Evolutionary conservation across 192 early-diverging fungal species (phyloP).

Genomic region (Backusella parvicylindrica): DNA sequence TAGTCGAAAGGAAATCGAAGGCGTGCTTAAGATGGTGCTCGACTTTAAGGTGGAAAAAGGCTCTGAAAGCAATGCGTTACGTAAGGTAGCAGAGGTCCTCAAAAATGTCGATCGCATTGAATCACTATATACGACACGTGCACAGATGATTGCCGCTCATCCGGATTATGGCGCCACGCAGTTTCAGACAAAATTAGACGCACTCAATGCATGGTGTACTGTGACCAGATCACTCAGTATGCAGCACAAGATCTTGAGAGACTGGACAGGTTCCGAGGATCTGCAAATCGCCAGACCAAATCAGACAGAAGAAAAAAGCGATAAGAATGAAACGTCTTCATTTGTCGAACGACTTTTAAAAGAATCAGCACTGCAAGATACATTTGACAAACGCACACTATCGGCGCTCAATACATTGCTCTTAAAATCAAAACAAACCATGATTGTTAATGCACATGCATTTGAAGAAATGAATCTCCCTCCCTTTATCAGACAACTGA

Average conservation of each 20-base stretch:
- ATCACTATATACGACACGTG: conserved; percentile 70
- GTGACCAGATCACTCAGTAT: conserved; percentile 66
- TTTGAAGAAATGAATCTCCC: conserved; percentile 78
- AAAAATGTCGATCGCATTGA: conserved; percentile 75
- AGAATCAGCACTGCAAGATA: conserved; percentile 74
- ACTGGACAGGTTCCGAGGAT: conserved; percentile 79
- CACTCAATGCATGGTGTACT: conserved; percentile 75
- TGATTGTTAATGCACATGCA: conserved; percentile 62
- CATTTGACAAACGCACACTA: conserved; percentile 70
- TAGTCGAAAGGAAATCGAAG: conserved; percentile 55
- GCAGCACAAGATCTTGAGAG: conserved; percentile 71
- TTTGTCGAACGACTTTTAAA: conserved; percentile 86
- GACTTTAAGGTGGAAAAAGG: conserved; percentile 46
- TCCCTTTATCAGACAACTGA: conserved; percentile 59
- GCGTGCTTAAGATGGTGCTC: conserved; percentile 56
- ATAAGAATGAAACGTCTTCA: conserved; percentile 48
- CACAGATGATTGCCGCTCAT: conserved; percentile 55
- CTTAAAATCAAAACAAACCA: conserved; percentile 60
- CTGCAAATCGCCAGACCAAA: conserved; percentile 47
- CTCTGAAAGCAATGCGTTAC: conserved; percentile 40
- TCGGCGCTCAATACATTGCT: conserved; percentile 59
- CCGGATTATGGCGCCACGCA: conserved; percentile 63
- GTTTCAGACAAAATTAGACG: conserved; percentile 70
- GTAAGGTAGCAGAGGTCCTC: conserved; percentile 67
- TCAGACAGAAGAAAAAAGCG: neutral